A percentile compares a stretch with the other conserved stretches of the same genome.
phyloP scores from a whole-genome alignment of 768 basidiomycete species.

The Boletellus ananas region DNA sequence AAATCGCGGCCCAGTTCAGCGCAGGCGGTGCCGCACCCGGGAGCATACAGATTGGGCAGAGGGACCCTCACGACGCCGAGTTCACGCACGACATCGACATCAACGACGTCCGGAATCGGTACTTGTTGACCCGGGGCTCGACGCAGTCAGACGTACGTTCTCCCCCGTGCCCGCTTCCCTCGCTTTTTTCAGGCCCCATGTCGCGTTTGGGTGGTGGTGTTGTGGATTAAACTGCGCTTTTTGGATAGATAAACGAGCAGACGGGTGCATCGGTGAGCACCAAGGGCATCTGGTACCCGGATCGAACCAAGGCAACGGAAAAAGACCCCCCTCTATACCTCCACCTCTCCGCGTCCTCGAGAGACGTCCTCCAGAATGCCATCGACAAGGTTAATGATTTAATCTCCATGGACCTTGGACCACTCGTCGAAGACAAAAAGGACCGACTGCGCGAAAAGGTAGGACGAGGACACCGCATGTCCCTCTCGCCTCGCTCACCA shows the following conservation, averaged over 20 bases:
- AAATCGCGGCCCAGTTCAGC: conserved; percentile 87
- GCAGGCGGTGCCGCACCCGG: conserved; percentile 38
- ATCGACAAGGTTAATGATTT: conserved; percentile 72
- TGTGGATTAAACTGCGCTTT: conserved; percentile 2
- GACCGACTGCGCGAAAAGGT: conserved; percentile 67
- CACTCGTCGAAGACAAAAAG: conserved; percentile 76
- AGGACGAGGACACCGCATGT: neutral
- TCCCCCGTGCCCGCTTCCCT: neutral
- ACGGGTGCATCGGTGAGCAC: conserved; percentile 92
- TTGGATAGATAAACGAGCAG: conserved; percentile 80
- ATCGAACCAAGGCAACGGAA: conserved; percentile 84
- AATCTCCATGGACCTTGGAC: conserved; percentile 70
- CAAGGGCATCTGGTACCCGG: conserved; percentile 95
- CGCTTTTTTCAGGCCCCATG: neutral
- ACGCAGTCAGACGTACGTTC: conserved; percentile 83
- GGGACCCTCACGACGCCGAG: conserved; percentile 73
- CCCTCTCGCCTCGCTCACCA: conserved; percentile 5
- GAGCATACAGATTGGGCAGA: conserved; percentile 42
- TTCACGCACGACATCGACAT: conserved; percentile 93
- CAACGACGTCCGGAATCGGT: conserved; percentile 93
- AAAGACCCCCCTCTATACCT: conserved; percentile 93
- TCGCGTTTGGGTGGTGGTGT: neutral
- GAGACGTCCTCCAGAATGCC: conserved; percentile 62
- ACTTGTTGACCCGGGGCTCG: conserved; percentile 87
- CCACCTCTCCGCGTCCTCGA: conserved; percentile 77